Base-by-base conservation (phyloP, 2,329 filamentous ascomycete species). In the Dendrostoma leiphaemia region DNA sequence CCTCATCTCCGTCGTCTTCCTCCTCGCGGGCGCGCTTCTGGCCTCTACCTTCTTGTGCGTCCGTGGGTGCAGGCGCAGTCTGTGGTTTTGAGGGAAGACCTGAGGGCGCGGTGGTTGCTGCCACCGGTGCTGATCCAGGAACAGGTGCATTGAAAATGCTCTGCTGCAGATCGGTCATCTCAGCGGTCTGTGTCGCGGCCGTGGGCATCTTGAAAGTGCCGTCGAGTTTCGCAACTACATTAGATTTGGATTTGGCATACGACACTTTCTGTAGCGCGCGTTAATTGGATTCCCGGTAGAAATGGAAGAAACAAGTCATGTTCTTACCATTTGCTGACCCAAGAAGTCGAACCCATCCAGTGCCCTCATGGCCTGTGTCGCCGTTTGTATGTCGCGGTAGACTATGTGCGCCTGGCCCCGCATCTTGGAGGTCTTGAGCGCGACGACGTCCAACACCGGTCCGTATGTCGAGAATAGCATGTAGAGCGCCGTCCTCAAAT, bases 381-480 rank as follows among this genome's bases (percentile, higher is more conserved):
- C 91, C n/a, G 90, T 85, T 62, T 96, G 89, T 31, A 93, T 79
- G 69, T 99, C 93, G 55, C 90, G 84, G 69, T 91, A 97, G 13
- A 94, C 89, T 57, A 99, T 78, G 66, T 97, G 94, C 58, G 94
- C 94, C 73, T 99, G 94, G 3, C 94, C 94, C 47, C 94, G 88
- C 92, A 97, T 97, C 74, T 91, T 91, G 69, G 80, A 80, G 1
- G 90, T 96, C 75, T 91, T 95, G 63, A 97, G 78, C 28, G 90
- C 90, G 46, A 97, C 89, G 19, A 99, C 84, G 68, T 99, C 94
- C 55, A 99, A 83, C 15, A 99, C 89, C 1, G 91, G 85, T 37
- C 94, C 94, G 68, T 96, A 96, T 13, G 91, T 96, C 10, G 91
- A 91, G 71, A 97, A 97, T 12, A 97, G 82, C 71, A 91, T 89